Evolutionary conservation across 306 rosid genomes (phyloP).

Genomic region (Alnus rubra): DNA sequence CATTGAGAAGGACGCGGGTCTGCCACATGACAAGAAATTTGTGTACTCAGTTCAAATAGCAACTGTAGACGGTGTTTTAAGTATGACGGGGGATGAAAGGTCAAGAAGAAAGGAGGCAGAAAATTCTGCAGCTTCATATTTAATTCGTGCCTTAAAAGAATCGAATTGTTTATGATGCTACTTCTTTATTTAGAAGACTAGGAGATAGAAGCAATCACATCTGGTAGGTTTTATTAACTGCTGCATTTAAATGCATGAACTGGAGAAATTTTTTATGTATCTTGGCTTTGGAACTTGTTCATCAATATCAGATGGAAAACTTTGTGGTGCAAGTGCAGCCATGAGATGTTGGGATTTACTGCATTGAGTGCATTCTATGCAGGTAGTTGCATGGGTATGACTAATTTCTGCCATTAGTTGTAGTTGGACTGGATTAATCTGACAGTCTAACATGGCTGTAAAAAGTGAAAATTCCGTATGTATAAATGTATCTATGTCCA

Average conservation of each 20-base stretch:
- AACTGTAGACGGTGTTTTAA: slow-evolving; percentile 27
- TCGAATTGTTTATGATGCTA: slow-evolving; percentile 27
- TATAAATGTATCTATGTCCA: background rate
- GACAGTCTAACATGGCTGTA: background rate
- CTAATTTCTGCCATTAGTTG: background rate
- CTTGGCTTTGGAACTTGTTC: no score
- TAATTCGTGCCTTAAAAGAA: slow-evolving; percentile 55
- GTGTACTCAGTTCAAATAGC: slow-evolving; percentile 45
- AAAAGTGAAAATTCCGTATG: background rate
- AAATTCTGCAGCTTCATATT: slow-evolving; percentile 69
- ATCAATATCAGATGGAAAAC: background rate
- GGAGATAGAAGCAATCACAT: background rate
- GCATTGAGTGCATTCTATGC: background rate
- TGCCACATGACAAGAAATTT: slow-evolving; percentile 53
- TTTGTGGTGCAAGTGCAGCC: background rate
- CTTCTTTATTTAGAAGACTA: background rate
- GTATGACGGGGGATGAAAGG: slow-evolving; percentile 40
- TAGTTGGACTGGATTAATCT: background rate
- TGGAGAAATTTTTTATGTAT: background rate
- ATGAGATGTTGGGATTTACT: background rate
- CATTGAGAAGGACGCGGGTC: slow-evolving; percentile 53
- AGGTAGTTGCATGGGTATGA: background rate
- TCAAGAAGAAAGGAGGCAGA: slow-evolving; percentile 53
- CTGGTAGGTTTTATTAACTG: background rate
- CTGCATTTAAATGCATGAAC: background rate